phyloP scores from a whole-genome alignment of 2,329 filamentous ascomycete species.

The Furcasterigmium sp. region DNA sequence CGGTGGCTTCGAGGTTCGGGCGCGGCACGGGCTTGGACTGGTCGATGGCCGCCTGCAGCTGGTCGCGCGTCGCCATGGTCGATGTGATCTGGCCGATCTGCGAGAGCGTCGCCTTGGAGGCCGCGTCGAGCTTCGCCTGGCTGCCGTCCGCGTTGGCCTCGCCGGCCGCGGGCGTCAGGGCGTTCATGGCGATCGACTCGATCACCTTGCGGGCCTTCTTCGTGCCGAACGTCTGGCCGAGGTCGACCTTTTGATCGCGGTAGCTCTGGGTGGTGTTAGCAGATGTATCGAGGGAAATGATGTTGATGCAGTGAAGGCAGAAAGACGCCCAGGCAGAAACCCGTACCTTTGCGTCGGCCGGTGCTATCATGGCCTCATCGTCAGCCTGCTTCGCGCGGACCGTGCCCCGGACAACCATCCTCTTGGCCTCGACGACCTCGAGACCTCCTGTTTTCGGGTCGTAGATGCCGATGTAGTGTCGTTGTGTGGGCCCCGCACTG shows the following conservation, averaged over 20 bases:
- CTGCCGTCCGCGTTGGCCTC: conserved; percentile 23
- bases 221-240: conserved; percentile 72
- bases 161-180: conserved; percentile 47
- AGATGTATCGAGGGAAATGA: too few relatives aligned
- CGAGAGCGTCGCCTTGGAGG: conserved; percentile 55
- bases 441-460: conserved; percentile 55
- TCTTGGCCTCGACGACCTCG: conserved; percentile 58
- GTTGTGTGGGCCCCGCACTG: conserved; percentile 15
- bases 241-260: conserved; percentile 58
- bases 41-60: conserved; percentile 60
- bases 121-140: conserved; percentile 47
- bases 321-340: conserved; percentile 21
- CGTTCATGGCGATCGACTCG: conserved; percentile 62
- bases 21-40: conserved; percentile 67
- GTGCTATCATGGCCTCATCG: conserved; percentile 35
- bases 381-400: conserved; percentile 51
- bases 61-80: conserved; percentile 61
- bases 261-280: conserved; percentile 47
- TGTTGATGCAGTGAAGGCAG: not conserved
- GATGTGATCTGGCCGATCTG: conserved; percentile 57
- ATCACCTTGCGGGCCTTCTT: conserved; percentile 82
- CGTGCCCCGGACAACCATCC: conserved; percentile 54
- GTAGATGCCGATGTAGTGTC: conserved; percentile 60
- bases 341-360: conserved; percentile 13
- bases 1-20: conserved; percentile 61